These are phyloP conservation scores for Solanum corneliomulleri DNA, from an alignment of 257 asterid species.

Conservation along the genomic window DNA sequence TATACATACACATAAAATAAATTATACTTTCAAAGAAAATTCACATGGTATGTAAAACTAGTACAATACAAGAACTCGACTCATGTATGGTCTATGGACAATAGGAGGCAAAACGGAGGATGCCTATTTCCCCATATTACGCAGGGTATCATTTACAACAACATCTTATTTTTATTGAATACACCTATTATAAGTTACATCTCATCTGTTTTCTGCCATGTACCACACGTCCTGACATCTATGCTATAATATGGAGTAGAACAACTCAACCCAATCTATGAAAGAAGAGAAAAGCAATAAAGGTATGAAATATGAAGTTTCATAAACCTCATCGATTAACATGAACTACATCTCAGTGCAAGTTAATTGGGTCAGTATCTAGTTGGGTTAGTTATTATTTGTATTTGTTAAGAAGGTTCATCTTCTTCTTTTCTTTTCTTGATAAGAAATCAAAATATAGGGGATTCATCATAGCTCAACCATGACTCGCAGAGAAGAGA, in stretches of 20 bases:
- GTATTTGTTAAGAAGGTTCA: too few species aligned
- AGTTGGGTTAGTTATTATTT: too few species aligned
- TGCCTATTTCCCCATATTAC: neutral
- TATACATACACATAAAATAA: neutral
- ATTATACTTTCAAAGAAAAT: neutral
- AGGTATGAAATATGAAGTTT: neutral
- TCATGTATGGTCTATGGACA: neutral
- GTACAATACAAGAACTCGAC: neutral
- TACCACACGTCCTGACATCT: neutral
- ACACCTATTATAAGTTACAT: neutral
- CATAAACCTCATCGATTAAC: neutral
- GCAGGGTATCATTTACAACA: neutral
- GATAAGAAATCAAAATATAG: too few species aligned
- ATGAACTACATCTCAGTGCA: too few species aligned
- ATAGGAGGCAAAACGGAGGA: neutral
- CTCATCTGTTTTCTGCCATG: neutral
- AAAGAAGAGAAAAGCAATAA: neutral
- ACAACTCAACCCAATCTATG: neutral
- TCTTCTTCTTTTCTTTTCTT: too few species aligned
- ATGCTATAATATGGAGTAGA: neutral
- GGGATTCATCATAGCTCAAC: too few species aligned
- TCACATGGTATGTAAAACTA: neutral
- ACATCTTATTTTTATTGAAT: neutral
- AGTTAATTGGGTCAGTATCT: too few species aligned
- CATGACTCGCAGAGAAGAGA: too few species aligned